A percentile compares a stretch with the other conserved stretches of the same genome.
Conservation (phyloP, 306 rosid species). For the Gastrolobium villosum region DNA sequence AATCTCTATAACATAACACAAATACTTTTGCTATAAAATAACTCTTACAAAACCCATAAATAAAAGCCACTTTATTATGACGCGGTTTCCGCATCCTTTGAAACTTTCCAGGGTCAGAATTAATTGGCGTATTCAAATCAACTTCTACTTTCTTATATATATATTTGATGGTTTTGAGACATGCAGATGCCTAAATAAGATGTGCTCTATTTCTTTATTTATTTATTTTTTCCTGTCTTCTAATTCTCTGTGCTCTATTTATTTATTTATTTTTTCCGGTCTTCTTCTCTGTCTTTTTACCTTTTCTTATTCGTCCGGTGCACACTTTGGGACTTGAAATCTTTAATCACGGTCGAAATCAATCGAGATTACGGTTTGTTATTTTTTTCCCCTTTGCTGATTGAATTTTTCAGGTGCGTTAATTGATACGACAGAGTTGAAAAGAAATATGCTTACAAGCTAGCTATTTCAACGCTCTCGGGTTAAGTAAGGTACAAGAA, state of each 20-base stretch:
- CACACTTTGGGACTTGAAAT: background rate
- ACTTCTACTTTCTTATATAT: background rate
- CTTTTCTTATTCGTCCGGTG: background rate
- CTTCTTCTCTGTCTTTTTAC: background rate
- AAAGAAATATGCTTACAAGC: no score
- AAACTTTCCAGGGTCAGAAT: background rate
- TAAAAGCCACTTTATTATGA: background rate
- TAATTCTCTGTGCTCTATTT: no score
- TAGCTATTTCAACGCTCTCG: no score
- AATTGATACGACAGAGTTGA: no score
- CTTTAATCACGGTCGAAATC: background rate
- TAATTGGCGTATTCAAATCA: constrained; percentile 22
- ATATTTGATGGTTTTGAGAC: constrained; percentile 4
- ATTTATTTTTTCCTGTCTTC: background rate
- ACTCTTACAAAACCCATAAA: no score
- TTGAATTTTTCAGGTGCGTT: no score
- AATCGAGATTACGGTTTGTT: no score
- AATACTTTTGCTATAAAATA: no score
- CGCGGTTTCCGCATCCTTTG: constrained; percentile 45
- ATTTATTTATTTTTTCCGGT: background rate
- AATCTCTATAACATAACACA: no score
- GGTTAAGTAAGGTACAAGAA: no score
- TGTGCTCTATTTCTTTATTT: background rate
- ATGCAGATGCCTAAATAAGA: background rate
- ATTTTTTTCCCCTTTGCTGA: no score